phyloP scores from a whole-genome alignment of 1,139 yeast species.

The Eremothecium sinecaudum region DNA sequence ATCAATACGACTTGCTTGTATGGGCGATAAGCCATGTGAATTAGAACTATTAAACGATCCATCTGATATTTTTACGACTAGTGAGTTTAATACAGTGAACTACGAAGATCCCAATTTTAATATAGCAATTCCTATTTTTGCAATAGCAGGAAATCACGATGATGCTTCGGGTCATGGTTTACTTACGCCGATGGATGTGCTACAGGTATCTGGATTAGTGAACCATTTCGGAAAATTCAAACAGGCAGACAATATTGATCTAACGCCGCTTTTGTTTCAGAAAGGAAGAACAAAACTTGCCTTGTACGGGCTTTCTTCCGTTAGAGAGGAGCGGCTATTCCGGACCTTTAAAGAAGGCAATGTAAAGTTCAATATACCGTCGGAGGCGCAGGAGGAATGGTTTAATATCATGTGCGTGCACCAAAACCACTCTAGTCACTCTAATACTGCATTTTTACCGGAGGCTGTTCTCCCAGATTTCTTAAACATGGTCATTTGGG shows the following conservation, averaged over 20 bases:
- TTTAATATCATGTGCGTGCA: conserved; percentile 85
- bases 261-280: conserved; percentile 71
- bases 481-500: conserved; percentile 83
- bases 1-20: conserved; percentile 59
- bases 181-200: conserved; percentile 79
- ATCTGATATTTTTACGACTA: conserved; percentile 39
- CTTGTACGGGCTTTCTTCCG: conserved; percentile 78
- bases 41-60: conserved; percentile 80
- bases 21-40: conserved; percentile 85
- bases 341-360: conserved; percentile 73
- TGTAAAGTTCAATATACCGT: conserved; percentile 71
- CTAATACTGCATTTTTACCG: conserved; percentile 74
- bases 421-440: conserved; percentile 77
- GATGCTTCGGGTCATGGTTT: conserved; percentile 88
- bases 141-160: conserved; percentile 94
- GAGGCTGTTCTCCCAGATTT: conserved; percentile 76
- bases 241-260: conserved; percentile 63
- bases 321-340: conserved; percentile 80
- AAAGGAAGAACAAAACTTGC: conserved; percentile 80
- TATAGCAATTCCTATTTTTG: conserved; percentile 85
- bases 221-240: conserved; percentile 84
- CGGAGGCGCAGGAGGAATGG: conserved; percentile 53
- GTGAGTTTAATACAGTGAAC: conserved; percentile 59
- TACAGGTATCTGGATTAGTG: conserved; percentile 71
- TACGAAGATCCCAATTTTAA: conserved; percentile 87